Base-by-base conservation (phyloP, 2,329 filamentous ascomycete species). In the Penicillium rolfsii region DNA sequence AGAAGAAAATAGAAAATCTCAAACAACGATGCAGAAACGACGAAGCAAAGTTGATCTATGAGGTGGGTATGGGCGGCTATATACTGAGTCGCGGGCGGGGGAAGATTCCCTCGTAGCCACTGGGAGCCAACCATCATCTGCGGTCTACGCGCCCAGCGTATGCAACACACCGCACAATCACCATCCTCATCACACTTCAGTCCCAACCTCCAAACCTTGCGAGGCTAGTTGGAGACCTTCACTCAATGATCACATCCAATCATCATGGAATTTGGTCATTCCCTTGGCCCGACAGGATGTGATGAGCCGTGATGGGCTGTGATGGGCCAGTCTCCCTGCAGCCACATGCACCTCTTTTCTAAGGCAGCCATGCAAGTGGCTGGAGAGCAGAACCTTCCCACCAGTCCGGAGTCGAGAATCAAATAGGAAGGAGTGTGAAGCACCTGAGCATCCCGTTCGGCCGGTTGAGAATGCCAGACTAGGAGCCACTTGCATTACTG, bases 21-120 rank as follows among this genome's bases (percentile, higher is more conserved):
- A 76, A 74, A 76, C 71, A 74, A 65, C 70, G 64, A 67, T 66
- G 66, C 64, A 65, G 55, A 64, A 62, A 65, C 52, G 64, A 63
- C 60, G 61, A 57, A 58, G 59, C 12, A 52, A 22, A 53, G 58
- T 38, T 58, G 40, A 38, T 55, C 35, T 41, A 19, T 49, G 59
- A 61, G 63, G 63, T 58, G 54, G 65, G 64, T 46, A 48, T 64
- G 67, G 65, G 74, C 72, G 73, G 70, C 73, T 77, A 77, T 76
- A 76, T 76, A 73, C 60, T 62, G 57, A 40, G 59, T 55, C 19
- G 45, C 24, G 55, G 55, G 41, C 24, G 52, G 54, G 49, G 49
- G 24, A 40, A 26, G 46, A n/a, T 22, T 28, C 12, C 26, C 28
- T 28, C 1, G 50, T 33, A 57, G 50, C 61, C 65, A 60, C 28